Evolutionary conservation across 2,329 filamentous ascomycete genomes (phyloP).

Genomic region (Sarocladiaceae sp.): DNA sequence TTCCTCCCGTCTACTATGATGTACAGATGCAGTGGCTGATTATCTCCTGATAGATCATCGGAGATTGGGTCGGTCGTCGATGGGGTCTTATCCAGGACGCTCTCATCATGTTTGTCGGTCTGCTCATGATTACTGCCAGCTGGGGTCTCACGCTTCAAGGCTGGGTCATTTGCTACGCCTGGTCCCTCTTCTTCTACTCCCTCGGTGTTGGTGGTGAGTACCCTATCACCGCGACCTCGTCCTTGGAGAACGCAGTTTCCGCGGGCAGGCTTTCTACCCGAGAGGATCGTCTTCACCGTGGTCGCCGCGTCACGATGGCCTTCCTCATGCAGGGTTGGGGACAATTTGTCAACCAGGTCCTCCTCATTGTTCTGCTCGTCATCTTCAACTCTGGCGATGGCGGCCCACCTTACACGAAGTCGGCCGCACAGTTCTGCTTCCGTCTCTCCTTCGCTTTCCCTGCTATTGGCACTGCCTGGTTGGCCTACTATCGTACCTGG

Average conservation of each 20-base stretch:
- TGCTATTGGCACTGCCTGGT: slow-evolving; percentile 84
- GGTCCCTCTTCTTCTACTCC: slow-evolving; percentile 79
- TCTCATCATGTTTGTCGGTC: slow-evolving; percentile 85
- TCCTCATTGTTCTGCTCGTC: slow-evolving; percentile 80
- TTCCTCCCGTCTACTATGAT: background rate
- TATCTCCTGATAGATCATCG: slow-evolving; percentile 39
- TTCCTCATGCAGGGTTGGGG: slow-evolving; percentile 99
- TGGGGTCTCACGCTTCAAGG: slow-evolving; percentile 86
- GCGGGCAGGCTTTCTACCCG: slow-evolving; percentile 83
- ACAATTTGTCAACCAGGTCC: slow-evolving; percentile 88
- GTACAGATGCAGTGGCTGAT: slow-evolving; percentile 1
- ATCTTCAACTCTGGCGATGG: slow-evolving; percentile 80
- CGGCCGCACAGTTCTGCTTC: slow-evolving; percentile 86
- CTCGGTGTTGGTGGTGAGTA: slow-evolving; percentile 80
- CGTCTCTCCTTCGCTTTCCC: slow-evolving; percentile 89
- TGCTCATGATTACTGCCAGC: slow-evolving; percentile 84
- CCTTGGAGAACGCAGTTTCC: slow-evolving; percentile 88
- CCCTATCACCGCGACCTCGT: slow-evolving; percentile 92
- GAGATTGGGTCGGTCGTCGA: slow-evolving; percentile 79
- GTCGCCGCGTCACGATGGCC: slow-evolving; percentile 89
- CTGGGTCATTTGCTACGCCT: slow-evolving; percentile 96
- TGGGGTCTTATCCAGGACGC: slow-evolving; percentile 97
- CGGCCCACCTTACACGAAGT: slow-evolving; percentile 69
- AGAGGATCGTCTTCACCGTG: slow-evolving; percentile 91
- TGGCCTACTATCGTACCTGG: slow-evolving; percentile 92